Percentiles rank a stretch among this genome's conserved stretches.
phyloP scores from a whole-genome alignment of 1,284 basidiomycete species.

The Fistulina hepatica region DNA sequence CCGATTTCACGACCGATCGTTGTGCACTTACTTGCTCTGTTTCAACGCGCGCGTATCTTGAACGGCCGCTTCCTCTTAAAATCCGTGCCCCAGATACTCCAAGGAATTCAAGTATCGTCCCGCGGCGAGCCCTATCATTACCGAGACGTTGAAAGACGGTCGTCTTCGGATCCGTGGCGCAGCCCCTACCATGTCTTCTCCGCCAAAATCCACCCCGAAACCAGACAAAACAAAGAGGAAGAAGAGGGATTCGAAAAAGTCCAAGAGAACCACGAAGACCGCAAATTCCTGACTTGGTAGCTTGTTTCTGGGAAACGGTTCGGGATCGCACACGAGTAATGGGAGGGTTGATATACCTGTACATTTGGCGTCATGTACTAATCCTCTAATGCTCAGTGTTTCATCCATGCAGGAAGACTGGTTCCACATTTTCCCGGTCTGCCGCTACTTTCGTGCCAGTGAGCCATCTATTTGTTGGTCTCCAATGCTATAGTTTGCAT shows the following conservation, averaged over 20 bases:
- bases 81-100: slow-evolving; percentile 38
- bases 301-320: neutral
- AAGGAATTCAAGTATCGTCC: slow-evolving; percentile 54
- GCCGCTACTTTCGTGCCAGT: neutral
- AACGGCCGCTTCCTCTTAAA: too few relatives aligned
- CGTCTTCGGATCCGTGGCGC: slow-evolving; percentile 45
- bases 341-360: neutral
- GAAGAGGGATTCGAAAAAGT: slow-evolving; percentile 14
- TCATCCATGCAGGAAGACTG: neutral
- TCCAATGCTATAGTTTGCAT: neutral
- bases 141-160: slow-evolving; percentile 49
- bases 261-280: slow-evolving; percentile 4
- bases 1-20: neutral
- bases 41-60: neutral
- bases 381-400: neutral
- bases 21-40: neutral
- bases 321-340: neutral
- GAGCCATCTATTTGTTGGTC: neutral
- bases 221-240: slow-evolving; percentile 15
- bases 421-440: neutral
- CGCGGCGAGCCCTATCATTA: slow-evolving; percentile 57
- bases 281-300: too few relatives aligned
- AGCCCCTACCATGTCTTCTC: slow-evolving; percentile 24
- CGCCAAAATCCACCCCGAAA: slow-evolving; percentile 17
- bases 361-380: neutral